phyloP scores from a whole-genome alignment of 768 basidiomycete species.

The Mycena belliarum region DNA sequence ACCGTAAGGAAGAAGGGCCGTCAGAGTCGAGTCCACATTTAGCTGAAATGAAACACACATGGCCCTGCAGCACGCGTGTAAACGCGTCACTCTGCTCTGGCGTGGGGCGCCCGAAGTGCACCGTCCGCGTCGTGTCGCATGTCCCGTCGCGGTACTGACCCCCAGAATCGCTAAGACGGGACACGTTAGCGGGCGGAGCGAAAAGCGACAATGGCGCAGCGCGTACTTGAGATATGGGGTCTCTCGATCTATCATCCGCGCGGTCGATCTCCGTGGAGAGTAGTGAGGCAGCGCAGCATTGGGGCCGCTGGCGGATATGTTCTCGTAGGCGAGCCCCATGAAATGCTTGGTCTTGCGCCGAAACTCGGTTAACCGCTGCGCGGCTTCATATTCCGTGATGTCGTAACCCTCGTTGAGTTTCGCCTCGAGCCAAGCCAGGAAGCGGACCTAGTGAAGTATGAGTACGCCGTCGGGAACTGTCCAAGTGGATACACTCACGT shows the following conservation, averaged over 20 bases:
- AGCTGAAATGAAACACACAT: constrained; percentile 57
- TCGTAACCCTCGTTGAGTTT: constrained; percentile 75
- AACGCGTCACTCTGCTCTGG: constrained; percentile 86
- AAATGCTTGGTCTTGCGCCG: constrained; percentile 70
- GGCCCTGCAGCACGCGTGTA: constrained; percentile 94
- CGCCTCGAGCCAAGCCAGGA: constrained; percentile 89
- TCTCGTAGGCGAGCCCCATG: constrained; percentile 86
- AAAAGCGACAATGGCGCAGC: constrained; percentile 27
- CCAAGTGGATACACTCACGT: constrained; percentile 47
- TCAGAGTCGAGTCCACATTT: constrained; percentile 17
- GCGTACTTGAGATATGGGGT: constrained; percentile 85
- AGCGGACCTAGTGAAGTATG: constrained; percentile 51
- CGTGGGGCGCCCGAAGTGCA: constrained; percentile 89
- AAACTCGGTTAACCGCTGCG: constrained; percentile 77
- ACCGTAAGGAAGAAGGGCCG: not conserved
- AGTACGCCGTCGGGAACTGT: not conserved
- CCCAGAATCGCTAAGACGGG: constrained; percentile 75
- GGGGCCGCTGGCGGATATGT: constrained; percentile 84
- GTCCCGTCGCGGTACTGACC: constrained; percentile 91
- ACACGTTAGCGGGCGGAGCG: constrained; percentile 16
- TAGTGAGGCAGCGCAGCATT: constrained; percentile 97
- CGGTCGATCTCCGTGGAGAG: constrained; percentile 66
- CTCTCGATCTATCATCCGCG: constrained; percentile 73
- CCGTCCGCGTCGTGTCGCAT: constrained; percentile 78
- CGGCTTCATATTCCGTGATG: constrained; percentile 92